These are phyloP conservation scores for Suhomyces ambrosiae DNA, from an alignment of 1,139 yeast genomes.

Conservation along the genomic window DNA sequence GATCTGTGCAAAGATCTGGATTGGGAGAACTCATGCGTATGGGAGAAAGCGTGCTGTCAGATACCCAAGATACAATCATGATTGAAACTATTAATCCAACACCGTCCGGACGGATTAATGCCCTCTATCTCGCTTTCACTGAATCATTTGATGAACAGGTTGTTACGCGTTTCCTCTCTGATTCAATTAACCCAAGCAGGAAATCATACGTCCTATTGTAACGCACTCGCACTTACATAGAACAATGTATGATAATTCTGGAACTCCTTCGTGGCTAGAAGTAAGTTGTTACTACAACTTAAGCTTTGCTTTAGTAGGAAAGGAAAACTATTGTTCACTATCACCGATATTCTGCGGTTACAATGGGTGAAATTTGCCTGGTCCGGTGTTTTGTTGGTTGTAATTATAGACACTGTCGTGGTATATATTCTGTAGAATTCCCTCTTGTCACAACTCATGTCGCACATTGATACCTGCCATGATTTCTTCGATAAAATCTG, in stretches of 20 bases:
- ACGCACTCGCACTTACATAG: constrained; percentile 1
- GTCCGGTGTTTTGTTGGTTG: neutral
- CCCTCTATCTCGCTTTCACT: too few species aligned
- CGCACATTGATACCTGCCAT: constrained; percentile 4
- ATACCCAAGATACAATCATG: too few species aligned
- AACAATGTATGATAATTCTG: constrained; percentile 4
- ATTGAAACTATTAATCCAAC: too few species aligned
- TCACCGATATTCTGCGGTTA: neutral
- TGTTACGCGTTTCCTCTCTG: neutral
- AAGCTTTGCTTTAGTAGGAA: neutral
- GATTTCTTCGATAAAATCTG: constrained; percentile 15
- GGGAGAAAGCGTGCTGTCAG: too few species aligned
- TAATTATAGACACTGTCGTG: neutral
- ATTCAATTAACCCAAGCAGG: constrained; percentile 5
- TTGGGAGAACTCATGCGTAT: too few species aligned
- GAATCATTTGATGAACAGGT: too few species aligned
- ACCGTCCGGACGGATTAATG: too few species aligned
- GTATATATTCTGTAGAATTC: constrained; percentile 3
- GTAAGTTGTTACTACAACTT: constrained; percentile 1
- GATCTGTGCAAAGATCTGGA: neutral
- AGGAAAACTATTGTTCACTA: neutral
- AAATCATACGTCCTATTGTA: constrained; percentile 5
- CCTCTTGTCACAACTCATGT: neutral
- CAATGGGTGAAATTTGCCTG: constrained; percentile 4
- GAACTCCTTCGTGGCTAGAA: constrained; percentile 2